Evolutionary conservation across 352 stramenopile genomes (phyloP).

Genomic region (Globisporangium acanthophoron): DNA sequence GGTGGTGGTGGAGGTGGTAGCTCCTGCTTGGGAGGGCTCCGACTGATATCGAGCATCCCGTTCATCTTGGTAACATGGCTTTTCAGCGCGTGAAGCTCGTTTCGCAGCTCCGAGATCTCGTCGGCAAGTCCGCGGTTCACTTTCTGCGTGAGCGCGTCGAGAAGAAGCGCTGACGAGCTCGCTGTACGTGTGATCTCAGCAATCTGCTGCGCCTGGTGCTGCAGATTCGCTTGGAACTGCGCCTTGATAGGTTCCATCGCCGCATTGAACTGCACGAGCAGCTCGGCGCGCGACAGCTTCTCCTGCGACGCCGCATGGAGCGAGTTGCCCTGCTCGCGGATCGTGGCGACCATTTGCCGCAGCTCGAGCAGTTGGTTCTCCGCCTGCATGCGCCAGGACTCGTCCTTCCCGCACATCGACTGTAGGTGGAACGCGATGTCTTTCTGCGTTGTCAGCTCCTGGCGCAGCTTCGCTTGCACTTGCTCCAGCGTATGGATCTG

Average conservation of each 20-base stretch:
- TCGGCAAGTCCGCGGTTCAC: conserved; percentile 50
- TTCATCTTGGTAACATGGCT: conserved; percentile 39
- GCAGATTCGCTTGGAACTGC: conserved; percentile 61
- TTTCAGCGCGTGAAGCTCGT: conserved; percentile 56
- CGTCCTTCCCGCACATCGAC: conserved; percentile 80
- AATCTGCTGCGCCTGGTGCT: conserved; percentile 74
- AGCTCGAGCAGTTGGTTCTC: conserved; percentile 80
- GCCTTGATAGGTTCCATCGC: conserved; percentile 78
- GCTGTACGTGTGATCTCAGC: conserved; percentile 51
- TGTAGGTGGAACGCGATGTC: conserved; percentile 79
- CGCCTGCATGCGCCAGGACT: conserved; percentile 79
- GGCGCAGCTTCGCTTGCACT: conserved; percentile 64
- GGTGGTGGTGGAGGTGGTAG: background rate
- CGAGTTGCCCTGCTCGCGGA: conserved; percentile 65
- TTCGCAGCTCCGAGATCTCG: conserved; percentile 43
- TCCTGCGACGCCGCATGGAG: conserved; percentile 61
- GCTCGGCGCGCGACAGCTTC: conserved; percentile 64
- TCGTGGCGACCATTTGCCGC: conserved; percentile 58
- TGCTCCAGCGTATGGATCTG: conserved; percentile 77
- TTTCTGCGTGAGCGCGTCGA: conserved; percentile 62
- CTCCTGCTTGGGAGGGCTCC: conserved; percentile 8
- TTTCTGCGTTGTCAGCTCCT: conserved; percentile 79
- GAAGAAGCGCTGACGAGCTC: conserved; percentile 49
- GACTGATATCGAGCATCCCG: conserved; percentile 4
- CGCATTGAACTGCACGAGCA: conserved; percentile 79